These are phyloP conservation scores for Phaeoacremonium minimum DNA, from an alignment of 2,329 filamentous ascomycete species.

Conservation along the genomic window DNA sequence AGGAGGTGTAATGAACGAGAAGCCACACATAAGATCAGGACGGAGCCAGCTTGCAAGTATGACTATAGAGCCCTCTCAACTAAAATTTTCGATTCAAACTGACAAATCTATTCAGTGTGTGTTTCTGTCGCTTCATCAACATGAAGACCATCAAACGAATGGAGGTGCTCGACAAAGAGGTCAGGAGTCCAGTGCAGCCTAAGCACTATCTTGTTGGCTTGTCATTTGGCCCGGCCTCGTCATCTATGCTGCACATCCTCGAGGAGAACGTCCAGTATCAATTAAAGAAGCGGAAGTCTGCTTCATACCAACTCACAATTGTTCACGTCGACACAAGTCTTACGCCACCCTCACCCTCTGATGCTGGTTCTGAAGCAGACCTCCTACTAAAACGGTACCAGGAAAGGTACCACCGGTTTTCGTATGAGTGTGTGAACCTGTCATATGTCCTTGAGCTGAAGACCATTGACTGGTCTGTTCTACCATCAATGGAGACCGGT, in stretches of 20 bases:
- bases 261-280: slow-evolving; percentile 65
- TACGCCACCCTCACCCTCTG: slow-evolving; percentile 7
- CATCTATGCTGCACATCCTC: slow-evolving; percentile 71
- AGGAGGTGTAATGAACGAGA: slow-evolving; percentile 49
- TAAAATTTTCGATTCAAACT: not conserved
- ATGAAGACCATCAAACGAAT: slow-evolving; percentile 77
- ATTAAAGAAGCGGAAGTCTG: slow-evolving; percentile 56
- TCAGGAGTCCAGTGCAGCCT: slow-evolving; percentile 27
- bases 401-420: slow-evolving; percentile 60
- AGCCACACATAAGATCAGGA: slow-evolving; percentile 49
- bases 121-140: slow-evolving; percentile 73
- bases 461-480: slow-evolving; percentile 48
- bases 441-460: slow-evolving; percentile 51
- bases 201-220: slow-evolving; percentile 68
- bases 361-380: slow-evolving; percentile 25
- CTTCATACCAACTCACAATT: slow-evolving; percentile 64
- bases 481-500: slow-evolving; percentile 23
- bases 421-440: slow-evolving; percentile 61
- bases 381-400: slow-evolving; percentile 49
- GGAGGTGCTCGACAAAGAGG: slow-evolving; percentile 45
- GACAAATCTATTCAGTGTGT: slow-evolving; percentile 29
- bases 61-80: slow-evolving; percentile 16
- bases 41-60: slow-evolving; percentile 56
- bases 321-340: slow-evolving; percentile 48
- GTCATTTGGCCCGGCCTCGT: slow-evolving; percentile 79